phyloP scores from a whole-genome alignment of 192 early-diverging fungal genomes.

The Entophlyctis luteolus region DNA sequence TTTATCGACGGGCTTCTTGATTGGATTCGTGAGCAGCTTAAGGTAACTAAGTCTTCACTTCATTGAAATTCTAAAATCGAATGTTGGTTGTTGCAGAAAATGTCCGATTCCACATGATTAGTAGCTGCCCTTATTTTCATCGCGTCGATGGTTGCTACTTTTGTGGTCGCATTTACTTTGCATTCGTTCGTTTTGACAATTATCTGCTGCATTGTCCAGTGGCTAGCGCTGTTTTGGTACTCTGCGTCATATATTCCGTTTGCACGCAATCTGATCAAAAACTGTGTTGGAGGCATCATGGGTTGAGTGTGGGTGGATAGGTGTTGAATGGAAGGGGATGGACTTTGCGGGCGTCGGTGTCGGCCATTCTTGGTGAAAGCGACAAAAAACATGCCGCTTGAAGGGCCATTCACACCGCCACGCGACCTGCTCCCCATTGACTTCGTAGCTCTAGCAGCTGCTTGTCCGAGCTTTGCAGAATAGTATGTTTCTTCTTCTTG shows the following conservation, averaged over 20 bases:
- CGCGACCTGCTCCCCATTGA: neutral
- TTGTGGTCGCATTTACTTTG: constrained; percentile 70
- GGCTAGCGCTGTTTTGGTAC: constrained; percentile 75
- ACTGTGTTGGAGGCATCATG: constrained; percentile 30
- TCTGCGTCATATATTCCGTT: constrained; percentile 80
- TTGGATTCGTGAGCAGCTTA: constrained; percentile 78
- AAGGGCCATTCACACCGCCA: neutral
- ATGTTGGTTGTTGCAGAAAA: constrained; percentile 32
- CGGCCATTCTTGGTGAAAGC: no score
- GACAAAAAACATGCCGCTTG: no score
- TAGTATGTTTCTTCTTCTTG: neutral
- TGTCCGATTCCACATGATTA: constrained; percentile 62
- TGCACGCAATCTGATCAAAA: constrained; percentile 59
- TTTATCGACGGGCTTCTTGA: constrained; percentile 81
- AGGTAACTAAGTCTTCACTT: no score
- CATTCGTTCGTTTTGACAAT: constrained; percentile 66
- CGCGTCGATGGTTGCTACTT: constrained; percentile 61
- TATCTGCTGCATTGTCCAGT: constrained; percentile 81
- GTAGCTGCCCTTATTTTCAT: constrained; percentile 73
- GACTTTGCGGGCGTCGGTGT: no score
- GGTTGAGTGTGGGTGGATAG: neutral
- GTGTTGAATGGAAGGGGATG: no score
- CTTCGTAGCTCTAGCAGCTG: constrained; percentile 1
- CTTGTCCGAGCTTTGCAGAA: constrained; percentile 1
- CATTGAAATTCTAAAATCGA: no score